Evolutionary conservation across 352 stramenopile species (phyloP).

Genomic region (Globisporangium orthogonon): DNA sequence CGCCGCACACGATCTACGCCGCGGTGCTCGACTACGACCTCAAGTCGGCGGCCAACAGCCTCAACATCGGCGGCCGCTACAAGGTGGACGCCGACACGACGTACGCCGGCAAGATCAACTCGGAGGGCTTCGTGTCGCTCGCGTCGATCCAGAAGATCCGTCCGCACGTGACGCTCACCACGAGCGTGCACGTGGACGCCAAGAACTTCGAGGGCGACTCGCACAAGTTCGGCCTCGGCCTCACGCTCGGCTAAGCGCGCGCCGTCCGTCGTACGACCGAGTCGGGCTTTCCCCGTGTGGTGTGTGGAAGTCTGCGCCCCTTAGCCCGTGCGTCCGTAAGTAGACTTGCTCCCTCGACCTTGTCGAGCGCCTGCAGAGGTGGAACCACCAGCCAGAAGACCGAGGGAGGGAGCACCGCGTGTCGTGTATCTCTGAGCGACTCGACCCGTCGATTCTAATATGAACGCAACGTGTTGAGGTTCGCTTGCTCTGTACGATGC

Average conservation of each 20-base stretch:
- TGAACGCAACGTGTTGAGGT: slow-evolving; percentile 7
- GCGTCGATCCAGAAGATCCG: slow-evolving; percentile 83
- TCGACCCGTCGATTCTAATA: slow-evolving; percentile 2
- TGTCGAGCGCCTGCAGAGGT: not conserved
- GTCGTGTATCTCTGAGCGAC: slow-evolving; percentile 7
- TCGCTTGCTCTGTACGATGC: not conserved
- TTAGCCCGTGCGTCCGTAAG: slow-evolving; percentile 9
- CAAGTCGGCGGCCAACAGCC: slow-evolving; percentile 76
- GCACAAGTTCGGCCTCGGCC: slow-evolving; percentile 88
- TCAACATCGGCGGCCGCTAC: slow-evolving; percentile 79
- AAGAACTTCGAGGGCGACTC: slow-evolving; percentile 90
- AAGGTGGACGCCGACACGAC: slow-evolving; percentile 74
- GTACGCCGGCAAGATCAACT: slow-evolving; percentile 84
- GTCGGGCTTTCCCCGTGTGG: slow-evolving; percentile 18
- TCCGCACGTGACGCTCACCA: slow-evolving; percentile 76
- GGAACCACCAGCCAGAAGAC: not conserved
- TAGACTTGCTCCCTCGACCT: too few relatives aligned
- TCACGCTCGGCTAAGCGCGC: slow-evolving; percentile 73
- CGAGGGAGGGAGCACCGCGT: not conserved
- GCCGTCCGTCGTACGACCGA: slow-evolving; percentile 4
- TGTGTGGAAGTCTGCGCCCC: too few relatives aligned
- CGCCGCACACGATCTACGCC: slow-evolving; percentile 77
- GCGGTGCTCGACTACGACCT: slow-evolving; percentile 85
- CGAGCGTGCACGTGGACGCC: slow-evolving; percentile 80
- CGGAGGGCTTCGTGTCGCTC: slow-evolving; percentile 81